phyloP scores from a whole-genome alignment of 1,139 yeast genomes.

The Saccharomyces hybrid region DNA sequence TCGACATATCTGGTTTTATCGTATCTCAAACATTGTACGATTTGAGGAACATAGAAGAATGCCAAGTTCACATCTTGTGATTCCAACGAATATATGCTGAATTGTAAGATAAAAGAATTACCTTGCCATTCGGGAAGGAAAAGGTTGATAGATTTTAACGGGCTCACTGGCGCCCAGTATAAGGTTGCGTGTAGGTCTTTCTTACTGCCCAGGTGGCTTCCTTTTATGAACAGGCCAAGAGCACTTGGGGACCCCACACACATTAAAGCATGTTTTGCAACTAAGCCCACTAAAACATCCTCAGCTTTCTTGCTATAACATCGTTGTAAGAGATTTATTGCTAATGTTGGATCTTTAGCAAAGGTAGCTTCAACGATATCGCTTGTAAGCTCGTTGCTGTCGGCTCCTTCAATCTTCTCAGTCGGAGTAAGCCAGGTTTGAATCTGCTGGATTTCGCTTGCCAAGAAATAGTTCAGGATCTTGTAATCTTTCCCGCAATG shows the following conservation, averaged over 20 bases:
- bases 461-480: slow-evolving; percentile 46
- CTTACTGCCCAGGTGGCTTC: slow-evolving; percentile 28
- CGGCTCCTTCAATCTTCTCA: slow-evolving; percentile 37
- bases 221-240: slow-evolving; percentile 49
- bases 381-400: slow-evolving; percentile 20
- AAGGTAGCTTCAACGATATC: slow-evolving; percentile 46
- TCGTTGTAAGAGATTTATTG: slow-evolving; percentile 62
- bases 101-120: slow-evolving; percentile 69
- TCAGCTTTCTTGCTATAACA: slow-evolving; percentile 40
- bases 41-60: slow-evolving; percentile 95
- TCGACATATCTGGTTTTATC: slow-evolving; percentile 82
- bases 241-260: slow-evolving; percentile 61
- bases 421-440: slow-evolving; percentile 77
- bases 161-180: slow-evolving; percentile 73
- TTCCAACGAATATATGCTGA: slow-evolving; percentile 84
- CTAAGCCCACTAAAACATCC: slow-evolving; percentile 41
- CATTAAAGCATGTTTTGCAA: slow-evolving; percentile 50
- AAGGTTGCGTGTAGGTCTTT: slow-evolving; percentile 35
- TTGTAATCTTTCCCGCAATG: slow-evolving; percentile 18
- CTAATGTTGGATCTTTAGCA: slow-evolving; percentile 61
- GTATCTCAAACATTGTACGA: slow-evolving; percentile 83
- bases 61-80: slow-evolving; percentile 81
- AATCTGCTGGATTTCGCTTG: slow-evolving; percentile 66
- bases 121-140: slow-evolving; percentile 70
- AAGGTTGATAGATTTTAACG: slow-evolving; percentile 78